Evolutionary conservation across 2,329 filamentous ascomycete genomes (phyloP).

Genomic region (Trichoderma sp.): DNA sequence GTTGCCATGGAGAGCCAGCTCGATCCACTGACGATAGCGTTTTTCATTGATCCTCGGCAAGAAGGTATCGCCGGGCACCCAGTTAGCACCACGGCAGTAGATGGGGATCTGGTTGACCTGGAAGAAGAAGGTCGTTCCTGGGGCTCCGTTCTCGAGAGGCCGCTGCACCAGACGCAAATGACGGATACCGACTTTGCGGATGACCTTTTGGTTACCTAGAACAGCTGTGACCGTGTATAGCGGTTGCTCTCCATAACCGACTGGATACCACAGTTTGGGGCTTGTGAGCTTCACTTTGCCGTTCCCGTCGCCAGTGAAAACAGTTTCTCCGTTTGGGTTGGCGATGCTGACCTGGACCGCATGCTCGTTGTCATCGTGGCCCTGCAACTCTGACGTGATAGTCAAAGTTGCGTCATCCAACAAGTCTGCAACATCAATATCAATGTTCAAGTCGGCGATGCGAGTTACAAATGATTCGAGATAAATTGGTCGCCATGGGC

Average conservation of each 20-base stretch:
- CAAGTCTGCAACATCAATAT: neutral
- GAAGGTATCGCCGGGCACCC: slow-evolving; percentile 76
- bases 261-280: slow-evolving; percentile 68
- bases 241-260: slow-evolving; percentile 67
- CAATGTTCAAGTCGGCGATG: slow-evolving; percentile 2
- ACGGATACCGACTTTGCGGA: slow-evolving; percentile 61
- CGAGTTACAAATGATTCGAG: slow-evolving; percentile 9
- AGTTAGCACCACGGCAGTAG: slow-evolving; percentile 73
- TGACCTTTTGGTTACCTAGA: slow-evolving; percentile 37
- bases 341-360: neutral
- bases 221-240: slow-evolving; percentile 60
- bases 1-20: slow-evolving; percentile 67
- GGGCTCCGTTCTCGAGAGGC: slow-evolving; percentile 56
- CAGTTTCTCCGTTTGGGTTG: neutral
- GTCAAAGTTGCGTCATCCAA: neutral
- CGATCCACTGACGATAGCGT: slow-evolving; percentile 67
- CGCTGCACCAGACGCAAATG: slow-evolving; percentile 55
- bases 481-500: slow-evolving; percentile 13
- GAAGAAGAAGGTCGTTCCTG: slow-evolving; percentile 61
- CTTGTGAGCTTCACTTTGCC: slow-evolving; percentile 28
- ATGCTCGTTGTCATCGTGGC: neutral
- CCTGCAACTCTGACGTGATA: neutral
- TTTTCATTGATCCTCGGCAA: slow-evolving; percentile 61
- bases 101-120: slow-evolving; percentile 68
- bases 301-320: neutral